Evolutionary conservation across 768 basidiomycete genomes (phyloP), one percentile per base, ranked within the genome.

Genomic region (Trametes coccinea): DNA sequence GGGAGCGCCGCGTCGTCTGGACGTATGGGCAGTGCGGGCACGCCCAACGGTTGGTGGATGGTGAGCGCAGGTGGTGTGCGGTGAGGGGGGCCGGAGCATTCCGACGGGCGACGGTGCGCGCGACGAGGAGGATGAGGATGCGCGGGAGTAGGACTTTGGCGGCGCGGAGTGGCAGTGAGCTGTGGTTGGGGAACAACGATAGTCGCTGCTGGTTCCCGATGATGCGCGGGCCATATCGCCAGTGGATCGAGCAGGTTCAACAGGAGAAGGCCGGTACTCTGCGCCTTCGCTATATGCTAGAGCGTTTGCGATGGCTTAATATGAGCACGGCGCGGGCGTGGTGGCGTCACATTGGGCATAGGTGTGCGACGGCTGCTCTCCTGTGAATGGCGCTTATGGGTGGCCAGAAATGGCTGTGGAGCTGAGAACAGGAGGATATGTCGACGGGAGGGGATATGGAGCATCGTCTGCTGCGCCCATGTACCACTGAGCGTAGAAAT

Each of bases 11-110:
- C 37, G 31, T 59, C 6, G 16, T 2, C 48, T 67, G 66, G 27
- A 62, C 52, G 53, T 62, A 54, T 5, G 22, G 0, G 56, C 66
- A 67, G 51, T 55, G 41, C 10, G 60, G 60, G 47, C 60, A 61
- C 48, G 34, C 49, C 53, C 53, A 55, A 0, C 17, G 51, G 52
- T 53, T 29, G 13, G 14, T 30, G 43, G 22, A 34, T 7, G 44
- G 14, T 0, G 51, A 14, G 2, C 33, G 34, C 5, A 27, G 34
- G 2, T 51, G 40, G 1, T 5, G 14, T 8, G 16, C 13, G 56
- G 16, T 5, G 30, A 6, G 37, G 13, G 3, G 27, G 10, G 22
- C 46, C 6, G 34, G 29, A 17, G 29, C 40, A 29, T 47, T 56
- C 27, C 48, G 56, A 16, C 39, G 47, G 9, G 54, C 33, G 30